Conservation (phyloP, 805 yeast genomes). For the Lipomyces yamadae region DNA sequence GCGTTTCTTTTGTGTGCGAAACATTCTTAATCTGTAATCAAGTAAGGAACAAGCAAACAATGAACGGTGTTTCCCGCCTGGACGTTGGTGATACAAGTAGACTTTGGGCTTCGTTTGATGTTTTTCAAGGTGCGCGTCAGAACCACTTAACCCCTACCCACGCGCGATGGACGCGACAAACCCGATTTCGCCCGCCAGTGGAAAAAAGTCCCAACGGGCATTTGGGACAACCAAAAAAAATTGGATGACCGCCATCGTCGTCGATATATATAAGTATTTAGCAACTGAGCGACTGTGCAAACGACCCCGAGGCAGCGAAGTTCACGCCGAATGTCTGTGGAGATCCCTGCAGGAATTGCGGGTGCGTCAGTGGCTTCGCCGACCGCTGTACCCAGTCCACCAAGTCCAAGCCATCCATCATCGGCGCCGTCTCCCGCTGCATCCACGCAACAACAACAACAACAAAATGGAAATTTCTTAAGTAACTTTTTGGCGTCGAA, state of each 20-base stretch:
- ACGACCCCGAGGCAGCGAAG: background rate
- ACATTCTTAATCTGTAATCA: slow-evolving; percentile 37
- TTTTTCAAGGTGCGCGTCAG: no score
- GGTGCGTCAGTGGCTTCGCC: slow-evolving; percentile 5
- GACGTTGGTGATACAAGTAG: no score
- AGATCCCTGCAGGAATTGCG: slow-evolving; percentile 1
- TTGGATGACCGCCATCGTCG: no score
- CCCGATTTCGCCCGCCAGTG: background rate
- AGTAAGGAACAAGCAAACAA: no score
- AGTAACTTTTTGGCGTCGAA: slow-evolving; percentile 56
- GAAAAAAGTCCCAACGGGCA: background rate
- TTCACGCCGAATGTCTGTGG: background rate
- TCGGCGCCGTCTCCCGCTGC: background rate
- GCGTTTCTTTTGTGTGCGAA: slow-evolving; percentile 41
- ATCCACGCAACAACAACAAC: background rate
- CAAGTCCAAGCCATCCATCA: background rate
- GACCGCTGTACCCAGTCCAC: background rate
- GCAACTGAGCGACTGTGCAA: background rate
- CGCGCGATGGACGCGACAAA: background rate
- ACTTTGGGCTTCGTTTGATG: no score
- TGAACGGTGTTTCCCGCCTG: no score
- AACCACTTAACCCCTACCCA: background rate
- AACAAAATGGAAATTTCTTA: background rate
- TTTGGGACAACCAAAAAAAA: background rate
- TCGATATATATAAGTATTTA: no score